These are phyloP conservation scores for Geosiphon pyriformis DNA, from an alignment of 192 early-diverging fungal species.

Conservation along the genomic window DNA sequence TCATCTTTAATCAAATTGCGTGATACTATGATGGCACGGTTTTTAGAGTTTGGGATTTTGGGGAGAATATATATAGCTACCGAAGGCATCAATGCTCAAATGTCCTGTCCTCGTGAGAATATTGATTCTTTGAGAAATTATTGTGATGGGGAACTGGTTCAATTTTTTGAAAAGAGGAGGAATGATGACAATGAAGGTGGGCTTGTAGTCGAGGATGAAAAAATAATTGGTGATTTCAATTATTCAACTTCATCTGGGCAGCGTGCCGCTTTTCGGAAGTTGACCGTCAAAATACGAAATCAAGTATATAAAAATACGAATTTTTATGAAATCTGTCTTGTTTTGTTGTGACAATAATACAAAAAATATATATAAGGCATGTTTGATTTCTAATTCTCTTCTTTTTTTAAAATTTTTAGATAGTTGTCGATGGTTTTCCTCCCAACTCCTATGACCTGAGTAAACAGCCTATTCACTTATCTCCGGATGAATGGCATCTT, in stretches of 20 bases:
- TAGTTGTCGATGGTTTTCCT: constrained; percentile 56
- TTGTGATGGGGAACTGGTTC: constrained; percentile 34
- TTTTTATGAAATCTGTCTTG: constrained; percentile 17
- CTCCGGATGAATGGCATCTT: constrained; percentile 62
- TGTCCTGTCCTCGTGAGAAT: constrained; percentile 55
- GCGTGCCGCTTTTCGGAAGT: constrained; percentile 48
- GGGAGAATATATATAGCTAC: constrained; percentile 70
- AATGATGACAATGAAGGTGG: constrained; percentile 19
- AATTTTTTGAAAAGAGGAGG: constrained; percentile 24
- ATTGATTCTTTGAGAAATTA: constrained; percentile 47
- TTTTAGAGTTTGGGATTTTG: constrained; percentile 49
- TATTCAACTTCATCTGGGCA: constrained; percentile 55
- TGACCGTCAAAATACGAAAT: constrained; percentile 62
- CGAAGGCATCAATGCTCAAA: constrained; percentile 79
- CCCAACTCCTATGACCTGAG: constrained; percentile 48
- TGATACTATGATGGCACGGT: constrained; percentile 34
- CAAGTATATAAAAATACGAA: constrained; percentile 35
- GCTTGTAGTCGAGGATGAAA: too few species aligned
- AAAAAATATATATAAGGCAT: neutral
- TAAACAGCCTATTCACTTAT: constrained; percentile 60
- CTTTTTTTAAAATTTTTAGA: constrained; percentile 20
- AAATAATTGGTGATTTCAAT: constrained; percentile 54
- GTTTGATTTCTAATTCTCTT: too few species aligned
- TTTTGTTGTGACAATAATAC: neutral
- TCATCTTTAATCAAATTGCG: constrained; percentile 31